Base-by-base conservation (phyloP, 768 basidiomycete genomes). In the Cubamyces sp. region DNA sequence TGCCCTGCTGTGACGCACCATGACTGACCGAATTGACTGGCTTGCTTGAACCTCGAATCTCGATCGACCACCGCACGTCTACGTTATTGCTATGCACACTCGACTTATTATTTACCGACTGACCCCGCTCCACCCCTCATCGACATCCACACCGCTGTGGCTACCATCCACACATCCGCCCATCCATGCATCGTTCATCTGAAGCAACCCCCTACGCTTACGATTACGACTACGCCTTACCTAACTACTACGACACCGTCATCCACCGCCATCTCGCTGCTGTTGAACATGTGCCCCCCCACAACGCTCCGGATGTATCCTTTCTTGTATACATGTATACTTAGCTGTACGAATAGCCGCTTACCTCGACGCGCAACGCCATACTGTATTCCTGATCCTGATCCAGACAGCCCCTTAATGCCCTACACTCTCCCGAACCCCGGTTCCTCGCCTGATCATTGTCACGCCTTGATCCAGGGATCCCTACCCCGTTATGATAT, bases 71-170 rank as follows among this genome's bases (percentile, higher is more conserved):
- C 40, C 41, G 53, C 57, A 41, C 28, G 39, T 47, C 42, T 54
- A 58, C 64, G 52, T 60, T 60, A 48, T 57, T 49, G 48, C 48
- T 62, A 55, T 57, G 61, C 52, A 51, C 46, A 18, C 53, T 42
- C 50, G 37, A 21, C 5, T 15, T 51, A 55, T 50, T 48, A 54
- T 48, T 41, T 21, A 14, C 46, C 28, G 16, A 23, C 28, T 46
- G 45, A 37, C 34, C 5, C 4, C 34, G 11, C 53, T 18, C 26
- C 19, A 40, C 18, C n/a, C 34, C 34, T 34, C 34, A 5, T 34
- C 4, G 6, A 34, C 48, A 16, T 6, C 18, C 48, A 23, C 12
- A 25, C 16, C 18, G 25, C 25, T 18, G 16, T 49, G 11, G 26
- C 48, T 23, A 16, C 48, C 48, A 18, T 19, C 40, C 25, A 45